Conservation (phyloP, 2,329 filamentous ascomycete species). For the Tothia fuscella region DNA sequence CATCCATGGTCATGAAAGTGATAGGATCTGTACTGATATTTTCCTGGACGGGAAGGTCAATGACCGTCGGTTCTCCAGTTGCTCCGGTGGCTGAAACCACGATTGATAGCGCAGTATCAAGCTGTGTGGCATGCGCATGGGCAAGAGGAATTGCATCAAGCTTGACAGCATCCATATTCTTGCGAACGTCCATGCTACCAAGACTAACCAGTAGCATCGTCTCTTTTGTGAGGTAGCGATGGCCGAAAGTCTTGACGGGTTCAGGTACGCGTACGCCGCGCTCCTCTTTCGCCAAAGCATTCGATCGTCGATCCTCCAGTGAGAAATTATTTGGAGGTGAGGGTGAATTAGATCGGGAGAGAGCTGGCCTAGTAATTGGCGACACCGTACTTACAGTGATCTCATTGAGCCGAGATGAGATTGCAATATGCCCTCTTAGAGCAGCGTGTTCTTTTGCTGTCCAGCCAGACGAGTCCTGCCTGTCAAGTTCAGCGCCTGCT, state of each 20-base stretch:
- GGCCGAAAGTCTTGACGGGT: slow-evolving; percentile 87
- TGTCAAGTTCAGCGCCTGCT: slow-evolving; percentile 63
- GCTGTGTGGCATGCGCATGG: slow-evolving; percentile 80
- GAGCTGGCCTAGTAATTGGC: slow-evolving; percentile 15
- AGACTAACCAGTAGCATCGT: slow-evolving; percentile 85
- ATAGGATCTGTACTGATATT: slow-evolving; percentile 91
- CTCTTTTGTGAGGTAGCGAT: slow-evolving; percentile 82
- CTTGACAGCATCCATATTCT: slow-evolving; percentile 65
- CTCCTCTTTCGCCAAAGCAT: slow-evolving; percentile 26
- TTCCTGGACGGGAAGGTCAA: slow-evolving; percentile 88
- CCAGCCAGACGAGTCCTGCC: slow-evolving; percentile 80
- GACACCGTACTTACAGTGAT: slow-evolving; percentile 33
- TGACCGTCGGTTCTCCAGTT: slow-evolving; percentile 71
- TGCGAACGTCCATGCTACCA: slow-evolving; percentile 88
- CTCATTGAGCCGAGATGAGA: slow-evolving; percentile 57
- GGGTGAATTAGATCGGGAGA: slow-evolving; percentile 21
- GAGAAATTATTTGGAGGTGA: slow-evolving; percentile 46
- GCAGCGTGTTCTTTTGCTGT: slow-evolving; percentile 87
- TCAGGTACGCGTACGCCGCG: slow-evolving; percentile 49
- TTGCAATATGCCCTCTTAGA: slow-evolving; percentile 72
- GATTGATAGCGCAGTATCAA: slow-evolving; percentile 86
- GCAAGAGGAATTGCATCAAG: slow-evolving; percentile 79
- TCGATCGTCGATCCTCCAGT: slow-evolving; percentile 34
- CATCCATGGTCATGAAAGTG: slow-evolving; percentile 69
- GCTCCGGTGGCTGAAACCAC: slow-evolving; percentile 81